phyloP scores from a whole-genome alignment of 1,284 basidiomycete species.

The Pseudozyma thailandica region DNA sequence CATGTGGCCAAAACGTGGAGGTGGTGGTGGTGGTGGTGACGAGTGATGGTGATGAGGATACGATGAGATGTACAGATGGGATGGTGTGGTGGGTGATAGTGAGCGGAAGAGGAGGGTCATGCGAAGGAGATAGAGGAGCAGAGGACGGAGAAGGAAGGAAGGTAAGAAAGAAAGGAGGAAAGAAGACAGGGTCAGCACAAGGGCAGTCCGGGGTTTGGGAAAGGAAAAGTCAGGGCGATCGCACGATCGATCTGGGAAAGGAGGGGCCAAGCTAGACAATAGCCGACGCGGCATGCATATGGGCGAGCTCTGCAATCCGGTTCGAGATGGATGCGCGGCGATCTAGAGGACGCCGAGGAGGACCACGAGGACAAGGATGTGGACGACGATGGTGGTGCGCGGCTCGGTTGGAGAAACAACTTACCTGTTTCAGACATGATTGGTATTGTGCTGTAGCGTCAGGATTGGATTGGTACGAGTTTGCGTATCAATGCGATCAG shows the following conservation, averaged over 20 bases:
- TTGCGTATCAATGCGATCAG: no score
- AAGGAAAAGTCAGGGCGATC: slow-evolving; percentile 16
- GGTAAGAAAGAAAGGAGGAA: not conserved
- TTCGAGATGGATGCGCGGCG: not conserved
- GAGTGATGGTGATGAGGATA: slow-evolving; percentile 2
- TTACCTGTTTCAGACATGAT: slow-evolving; percentile 40
- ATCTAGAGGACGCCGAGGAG: not conserved
- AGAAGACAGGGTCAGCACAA: slow-evolving; percentile 3
- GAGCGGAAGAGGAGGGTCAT: slow-evolving; percentile 2
- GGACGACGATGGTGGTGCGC: not conserved
- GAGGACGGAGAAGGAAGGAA: not conserved
- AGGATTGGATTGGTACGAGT: not conserved
- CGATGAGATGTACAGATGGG: not conserved
- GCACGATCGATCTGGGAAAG: slow-evolving; percentile 14
- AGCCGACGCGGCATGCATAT: not conserved
- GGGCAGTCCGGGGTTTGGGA: not conserved
- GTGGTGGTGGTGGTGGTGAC: slow-evolving; percentile 5
- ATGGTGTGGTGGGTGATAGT: slow-evolving; percentile 1
- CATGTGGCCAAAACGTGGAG: not conserved
- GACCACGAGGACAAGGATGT: not conserved
- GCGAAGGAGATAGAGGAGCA: not conserved
- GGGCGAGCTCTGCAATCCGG: not conserved
- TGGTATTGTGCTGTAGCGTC: not conserved
- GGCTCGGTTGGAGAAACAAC: not conserved
- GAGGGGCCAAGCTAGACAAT: not conserved